A percentile compares a stretch with the other conserved stretches of the same genome.
Conservation (phyloP, 768 basidiomycete genomes). For the Lepiota venenata region DNA sequence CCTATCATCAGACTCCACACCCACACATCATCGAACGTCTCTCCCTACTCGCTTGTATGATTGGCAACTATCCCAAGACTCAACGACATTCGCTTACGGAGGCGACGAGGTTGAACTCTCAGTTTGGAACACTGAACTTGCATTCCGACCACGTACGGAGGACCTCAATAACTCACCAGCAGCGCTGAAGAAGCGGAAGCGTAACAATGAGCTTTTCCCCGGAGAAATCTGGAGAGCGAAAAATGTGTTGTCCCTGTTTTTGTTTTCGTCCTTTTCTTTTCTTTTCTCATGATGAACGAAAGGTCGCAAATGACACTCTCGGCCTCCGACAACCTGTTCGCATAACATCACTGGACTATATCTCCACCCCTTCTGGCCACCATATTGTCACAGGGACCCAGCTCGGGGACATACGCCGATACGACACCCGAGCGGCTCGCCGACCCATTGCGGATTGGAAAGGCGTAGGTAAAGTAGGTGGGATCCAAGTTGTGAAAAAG, state of each 20-base stretch:
- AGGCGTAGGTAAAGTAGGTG: conserved; percentile 54
- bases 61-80: conserved; percentile 57
- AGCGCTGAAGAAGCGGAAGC: conserved; percentile 53
- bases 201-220: conserved; percentile 53
- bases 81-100: conserved; percentile 68
- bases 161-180: conserved; percentile 12
- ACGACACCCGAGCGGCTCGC: conserved; percentile 70
- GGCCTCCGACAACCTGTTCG: conserved; percentile 77
- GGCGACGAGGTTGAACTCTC: conserved; percentile 87
- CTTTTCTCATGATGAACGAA: not conserved
- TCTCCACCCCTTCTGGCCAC: conserved; percentile 36
- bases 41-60: conserved; percentile 69
- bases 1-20: not conserved
- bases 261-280: not conserved
- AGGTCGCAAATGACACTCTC: conserved; percentile 74
- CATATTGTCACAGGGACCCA: conserved; percentile 72
- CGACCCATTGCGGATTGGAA: conserved; percentile 71
- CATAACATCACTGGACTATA: conserved; percentile 64
- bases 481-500: conserved; percentile 54
- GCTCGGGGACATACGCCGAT: conserved; percentile 69
- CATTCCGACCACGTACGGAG: conserved; percentile 35
- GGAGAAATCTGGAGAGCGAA: conserved; percentile 85
- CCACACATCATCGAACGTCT: conserved; percentile 18
- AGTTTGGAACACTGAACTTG: conserved; percentile 68
- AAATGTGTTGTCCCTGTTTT: conserved; percentile 46